A percentile compares a stretch with the other conserved stretches of the same genome.
These are phyloP conservation scores for Excoecaria agallocha DNA, from an alignment of 345 rosid species.

Conservation along the genomic window DNA sequence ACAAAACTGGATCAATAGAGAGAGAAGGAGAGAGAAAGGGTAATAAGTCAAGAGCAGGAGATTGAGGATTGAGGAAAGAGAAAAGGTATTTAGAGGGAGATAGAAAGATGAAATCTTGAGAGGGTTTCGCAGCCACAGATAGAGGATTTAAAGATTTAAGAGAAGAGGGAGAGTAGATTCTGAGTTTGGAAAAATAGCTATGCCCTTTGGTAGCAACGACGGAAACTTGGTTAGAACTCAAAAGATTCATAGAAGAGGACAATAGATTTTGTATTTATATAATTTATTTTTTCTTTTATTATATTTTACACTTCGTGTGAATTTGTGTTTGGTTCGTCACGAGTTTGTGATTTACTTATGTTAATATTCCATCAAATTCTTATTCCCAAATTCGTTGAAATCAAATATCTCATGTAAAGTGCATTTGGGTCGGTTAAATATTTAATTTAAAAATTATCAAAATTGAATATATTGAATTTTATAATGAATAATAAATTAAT, in stretches of 20 bases:
- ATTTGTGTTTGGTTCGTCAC: not conserved
- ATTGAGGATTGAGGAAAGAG: not conserved
- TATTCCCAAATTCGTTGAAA: too few relatives aligned
- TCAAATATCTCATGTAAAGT: too few relatives aligned
- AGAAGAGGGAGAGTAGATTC: not conserved
- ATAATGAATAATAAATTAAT: too few relatives aligned
- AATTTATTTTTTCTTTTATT: too few relatives aligned
- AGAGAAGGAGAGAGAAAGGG: not conserved
- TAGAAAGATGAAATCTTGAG: slow-evolving; percentile 20
- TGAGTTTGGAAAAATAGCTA: not conserved
- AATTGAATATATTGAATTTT: too few relatives aligned
- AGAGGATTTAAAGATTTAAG: slow-evolving; percentile 12
- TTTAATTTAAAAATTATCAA: too few relatives aligned
- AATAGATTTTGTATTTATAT: not conserved
- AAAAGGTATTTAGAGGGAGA: not conserved
- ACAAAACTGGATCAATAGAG: not conserved
- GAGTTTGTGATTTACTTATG: not conserved
- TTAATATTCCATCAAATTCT: not conserved
- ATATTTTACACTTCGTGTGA: too few relatives aligned
- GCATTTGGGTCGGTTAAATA: too few relatives aligned
- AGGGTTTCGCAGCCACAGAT: slow-evolving; percentile 26
- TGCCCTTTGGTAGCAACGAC: slow-evolving; percentile 4
- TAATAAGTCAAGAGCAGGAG: too few relatives aligned
- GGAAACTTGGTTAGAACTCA: too few relatives aligned
- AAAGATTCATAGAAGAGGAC: not conserved